Base-by-base conservation (phyloP, 2,329 filamentous ascomycete species). In the Talaromyces verruculosus region DNA sequence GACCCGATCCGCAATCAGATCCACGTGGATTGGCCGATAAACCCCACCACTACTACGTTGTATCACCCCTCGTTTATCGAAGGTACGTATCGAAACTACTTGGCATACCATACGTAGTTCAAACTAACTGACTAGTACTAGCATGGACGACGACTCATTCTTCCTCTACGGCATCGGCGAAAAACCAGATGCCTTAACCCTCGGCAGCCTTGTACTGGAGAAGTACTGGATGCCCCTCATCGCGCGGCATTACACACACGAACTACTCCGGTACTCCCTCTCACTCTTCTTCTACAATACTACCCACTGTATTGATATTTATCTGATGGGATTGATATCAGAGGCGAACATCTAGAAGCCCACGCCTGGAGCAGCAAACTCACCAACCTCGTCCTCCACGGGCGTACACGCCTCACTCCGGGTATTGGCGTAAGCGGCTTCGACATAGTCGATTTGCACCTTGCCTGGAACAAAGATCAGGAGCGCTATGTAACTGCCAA, bases 181-280 rank as follows among this genome's bases (percentile, higher is more conserved):
- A 61, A 70, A 67, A 47, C 71, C 71, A 45, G 71, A 72, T 19
- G 71, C 71, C 4, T 37, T 73, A 37, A 73, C 71, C 5, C 67
- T 73, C 33, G 71, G 71, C 37, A 71, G 71, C 5, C 53, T 73
- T 55, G 70, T 73, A 33, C 61, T 73, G 61, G 71, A 73, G 51
- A 70, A 70, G 61, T 73, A 73, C 47, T 73, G 71, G 71, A 63
- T 71, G 60, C 71, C 71, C 59, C 69, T 71, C 66, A 68, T 67
- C 68, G 71, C 71, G 22, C 70, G 71, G 3, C 71, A 72, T 64
- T 72, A 73, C 51, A 69, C 69, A 8, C 71, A 73, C 60, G 67
- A 68, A 5, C 39, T 67, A 30, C 64, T 73, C 13, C 69, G 68
- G 71, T 73, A 65, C 5, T 17, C 37, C 4, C 22, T 7, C n/a